Percentiles rank a stretch among this genome's conserved stretches.
These are phyloP conservation scores for Pythium vanterpoolii DNA, from an alignment of 352 stramenopile species.

Conservation along the genomic window DNA sequence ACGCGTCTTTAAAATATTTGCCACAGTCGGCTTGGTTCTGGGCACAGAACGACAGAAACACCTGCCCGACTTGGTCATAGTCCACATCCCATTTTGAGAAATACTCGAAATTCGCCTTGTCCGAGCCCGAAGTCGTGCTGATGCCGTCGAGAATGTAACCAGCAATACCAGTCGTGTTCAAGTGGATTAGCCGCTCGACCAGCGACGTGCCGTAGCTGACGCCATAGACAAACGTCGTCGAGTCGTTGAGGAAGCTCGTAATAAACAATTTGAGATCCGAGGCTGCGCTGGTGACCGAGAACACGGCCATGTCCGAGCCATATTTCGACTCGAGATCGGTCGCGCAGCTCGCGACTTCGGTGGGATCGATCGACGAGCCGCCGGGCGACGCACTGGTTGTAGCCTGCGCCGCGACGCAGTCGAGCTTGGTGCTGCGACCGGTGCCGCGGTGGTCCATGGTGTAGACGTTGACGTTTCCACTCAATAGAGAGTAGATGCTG, in stretches of 20 bases:
- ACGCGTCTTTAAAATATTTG: constrained; percentile 21
- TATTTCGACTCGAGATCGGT: constrained; percentile 35
- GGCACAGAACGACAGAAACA: constrained; percentile 24
- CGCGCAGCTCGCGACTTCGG: constrained; percentile 32
- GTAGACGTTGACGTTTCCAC: constrained; percentile 47
- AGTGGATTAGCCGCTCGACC: constrained; percentile 49
- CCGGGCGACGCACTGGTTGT: constrained; percentile 13
- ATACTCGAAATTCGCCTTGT: constrained; percentile 26
- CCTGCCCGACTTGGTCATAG: constrained; percentile 19
- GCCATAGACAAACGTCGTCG: constrained; percentile 44
- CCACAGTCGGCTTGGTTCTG: constrained; percentile 17
- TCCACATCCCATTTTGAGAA: constrained; percentile 26
- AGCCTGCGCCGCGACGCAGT: constrained; percentile 40
- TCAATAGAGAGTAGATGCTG: constrained; percentile 30
- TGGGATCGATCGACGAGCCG: constrained; percentile 18
- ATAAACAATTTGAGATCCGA: constrained; percentile 32
- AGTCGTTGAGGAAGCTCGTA: constrained; percentile 7
- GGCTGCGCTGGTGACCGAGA: constrained; percentile 49
- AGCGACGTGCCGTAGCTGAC: constrained; percentile 57
- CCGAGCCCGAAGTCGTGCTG: constrained; percentile 27
- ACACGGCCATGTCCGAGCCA: constrained; percentile 33
- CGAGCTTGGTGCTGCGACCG: constrained; percentile 35
- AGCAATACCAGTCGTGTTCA: constrained; percentile 31
- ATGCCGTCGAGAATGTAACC: constrained; percentile 56
- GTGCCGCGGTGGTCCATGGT: constrained; percentile 58